Base-by-base conservation (phyloP, 2,329 filamentous ascomycete species). In the Ramularia collo-cygni region DNA sequence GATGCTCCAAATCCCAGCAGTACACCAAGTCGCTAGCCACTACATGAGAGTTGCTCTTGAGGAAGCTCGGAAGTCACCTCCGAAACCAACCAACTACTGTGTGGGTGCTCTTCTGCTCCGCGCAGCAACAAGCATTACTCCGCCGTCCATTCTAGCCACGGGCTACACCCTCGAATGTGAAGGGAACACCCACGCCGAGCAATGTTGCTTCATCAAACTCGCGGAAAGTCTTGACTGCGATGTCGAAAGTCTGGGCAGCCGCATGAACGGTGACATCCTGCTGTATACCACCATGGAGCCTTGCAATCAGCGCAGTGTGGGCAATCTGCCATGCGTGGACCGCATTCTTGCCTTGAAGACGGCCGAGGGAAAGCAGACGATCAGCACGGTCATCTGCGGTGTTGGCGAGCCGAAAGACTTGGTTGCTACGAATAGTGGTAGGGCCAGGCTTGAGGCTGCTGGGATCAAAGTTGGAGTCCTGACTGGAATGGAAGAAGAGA, bases 231-330 rank as follows among this genome's bases (percentile, higher is more conserved):
- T 63, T 47, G 50, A 48, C 14, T 54, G 51, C 27, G 46, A 70
- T 0, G 79, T 83, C 49, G 74, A 76, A 37, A 59, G 64, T 0
- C 70, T 87, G 4, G 64, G 63, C 10, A n/a, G n/a, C n/a, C n/a
- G n/a, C 56, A 67, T 13, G 63, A 70, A 10, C 55, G 63, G 71
- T 24, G 65, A 75, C 1, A 67, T 75, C 2, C 72, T 77, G 3
- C 73, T 98, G 9, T 96, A 95, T 63, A 95, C 93, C 1, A 95
- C 89, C 1, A 87, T 98, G 71, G 92, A 92, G 62, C 86, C 86
- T 1, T 93, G 86, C 59, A 82, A 76, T 38, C 70, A 80, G 54
- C 72, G 86, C 28, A 67, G 87, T 37, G 86, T 81, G 54, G 85
- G 85, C 3, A 88, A 89, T 56, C 55, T 77, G 38, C 74, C 84